Evolutionary conservation across 805 yeast genomes (phyloP).

Genomic region (Suhomyces pyralidae): DNA sequence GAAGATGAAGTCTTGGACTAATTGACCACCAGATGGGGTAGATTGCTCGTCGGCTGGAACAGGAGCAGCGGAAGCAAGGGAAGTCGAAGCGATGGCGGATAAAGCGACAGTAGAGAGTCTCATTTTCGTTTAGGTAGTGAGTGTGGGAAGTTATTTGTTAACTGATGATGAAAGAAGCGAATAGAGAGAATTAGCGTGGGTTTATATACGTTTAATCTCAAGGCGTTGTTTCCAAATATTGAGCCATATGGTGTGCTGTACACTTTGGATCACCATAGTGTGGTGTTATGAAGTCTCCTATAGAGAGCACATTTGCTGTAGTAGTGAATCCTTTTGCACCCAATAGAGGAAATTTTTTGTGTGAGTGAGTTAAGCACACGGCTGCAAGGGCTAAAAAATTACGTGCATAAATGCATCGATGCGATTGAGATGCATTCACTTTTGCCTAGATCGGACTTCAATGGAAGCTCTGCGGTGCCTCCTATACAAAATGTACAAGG

Average conservation of each 20-base stretch:
- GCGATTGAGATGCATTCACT: not conserved
- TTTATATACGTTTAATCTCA: not conserved
- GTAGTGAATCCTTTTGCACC: slow-evolving; percentile 1
- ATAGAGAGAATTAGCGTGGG: not conserved
- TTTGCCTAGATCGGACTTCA: not conserved
- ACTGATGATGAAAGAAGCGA: not conserved
- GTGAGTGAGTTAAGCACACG: not conserved
- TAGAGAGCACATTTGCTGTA: not conserved
- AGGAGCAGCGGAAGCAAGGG: slow-evolving; percentile 9
- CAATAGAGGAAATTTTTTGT: not conserved
- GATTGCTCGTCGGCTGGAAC: not conserved
- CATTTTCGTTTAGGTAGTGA: slow-evolving; percentile 5
- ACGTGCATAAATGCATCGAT: not conserved
- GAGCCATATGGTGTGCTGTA: not conserved
- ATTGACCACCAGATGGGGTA: not conserved
- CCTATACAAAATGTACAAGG: not conserved
- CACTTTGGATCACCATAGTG: not conserved
- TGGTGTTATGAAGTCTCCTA: not conserved
- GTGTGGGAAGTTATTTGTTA: not conserved
- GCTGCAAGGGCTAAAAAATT: not conserved
- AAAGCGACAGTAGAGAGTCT: slow-evolving; percentile 10
- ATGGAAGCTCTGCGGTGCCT: not conserved
- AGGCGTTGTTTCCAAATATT: not conserved
- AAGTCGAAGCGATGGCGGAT: slow-evolving; percentile 5
- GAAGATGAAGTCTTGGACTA: slow-evolving; percentile 5